Conservation (phyloP, 257 asterid genomes). For the Ehretia macrophylla region DNA sequence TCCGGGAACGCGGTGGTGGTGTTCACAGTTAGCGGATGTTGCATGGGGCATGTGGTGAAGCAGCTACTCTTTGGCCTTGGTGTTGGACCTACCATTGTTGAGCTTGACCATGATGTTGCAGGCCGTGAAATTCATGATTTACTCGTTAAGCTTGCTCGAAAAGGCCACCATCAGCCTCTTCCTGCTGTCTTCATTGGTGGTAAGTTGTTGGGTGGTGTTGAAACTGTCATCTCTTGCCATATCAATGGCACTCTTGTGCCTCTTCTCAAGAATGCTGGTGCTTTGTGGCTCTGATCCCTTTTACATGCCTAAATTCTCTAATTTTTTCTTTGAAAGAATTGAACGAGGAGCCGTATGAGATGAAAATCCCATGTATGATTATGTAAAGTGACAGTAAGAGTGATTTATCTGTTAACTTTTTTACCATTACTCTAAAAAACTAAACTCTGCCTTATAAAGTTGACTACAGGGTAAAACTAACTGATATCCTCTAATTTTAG, state of each 20-base stretch:
- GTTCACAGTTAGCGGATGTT: constrained; percentile 77
- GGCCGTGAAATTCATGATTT: constrained; percentile 54
- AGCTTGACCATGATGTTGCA: constrained; percentile 54
- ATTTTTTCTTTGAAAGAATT: too few relatives aligned
- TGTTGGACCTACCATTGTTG: constrained; percentile 72
- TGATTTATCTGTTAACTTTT: too few relatives aligned
- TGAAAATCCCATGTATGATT: too few relatives aligned
- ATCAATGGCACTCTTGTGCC: constrained; percentile 81
- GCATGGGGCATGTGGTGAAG: constrained; percentile 93
- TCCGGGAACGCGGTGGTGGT: constrained; percentile 75
- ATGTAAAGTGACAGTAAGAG: too few relatives aligned
- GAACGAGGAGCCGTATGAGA: too few relatives aligned
- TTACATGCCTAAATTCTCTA: too few relatives aligned
- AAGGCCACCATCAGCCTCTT: constrained; percentile 13
- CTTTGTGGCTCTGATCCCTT: constrained; percentile 76
- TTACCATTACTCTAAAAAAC: too few relatives aligned
- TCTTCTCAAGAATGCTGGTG: constrained; percentile 79
- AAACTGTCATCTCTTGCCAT: constrained; percentile 76
- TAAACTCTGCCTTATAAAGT: too few relatives aligned
- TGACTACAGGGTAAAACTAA: too few relatives aligned
- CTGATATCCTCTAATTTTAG: too few relatives aligned
- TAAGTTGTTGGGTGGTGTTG: constrained; percentile 73
- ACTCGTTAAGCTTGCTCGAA: constrained; percentile 35
- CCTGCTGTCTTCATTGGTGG: constrained; percentile 89
- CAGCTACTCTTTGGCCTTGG: constrained; percentile 82